Conservation (phyloP, 1,284 basidiomycete genomes). For the Hypsizygus ulmarius region DNA sequence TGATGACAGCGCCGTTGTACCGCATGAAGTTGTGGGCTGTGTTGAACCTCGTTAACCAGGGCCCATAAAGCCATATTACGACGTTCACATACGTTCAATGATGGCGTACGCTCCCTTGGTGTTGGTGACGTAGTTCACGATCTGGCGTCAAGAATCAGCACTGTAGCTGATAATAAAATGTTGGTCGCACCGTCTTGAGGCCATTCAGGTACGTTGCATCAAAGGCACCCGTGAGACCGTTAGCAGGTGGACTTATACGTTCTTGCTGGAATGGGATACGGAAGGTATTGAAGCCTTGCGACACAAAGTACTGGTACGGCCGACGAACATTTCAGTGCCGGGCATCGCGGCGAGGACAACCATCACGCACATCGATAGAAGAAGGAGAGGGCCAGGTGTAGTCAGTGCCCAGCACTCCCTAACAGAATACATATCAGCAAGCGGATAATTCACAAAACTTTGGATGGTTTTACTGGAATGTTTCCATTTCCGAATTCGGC, state of each 20-base stretch:
- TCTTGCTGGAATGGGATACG: slow-evolving; percentile 61
- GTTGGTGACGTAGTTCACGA: slow-evolving; percentile 56
- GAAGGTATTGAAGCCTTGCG: slow-evolving; percentile 61
- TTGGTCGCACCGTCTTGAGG: slow-evolving; percentile 40
- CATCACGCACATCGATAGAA: slow-evolving; percentile 40
- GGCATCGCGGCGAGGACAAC: neutral
- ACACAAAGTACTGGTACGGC: slow-evolving; percentile 44
- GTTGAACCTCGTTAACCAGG: neutral
- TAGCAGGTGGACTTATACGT: slow-evolving; percentile 49
- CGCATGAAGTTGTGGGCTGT: slow-evolving; percentile 60
- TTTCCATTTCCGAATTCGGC: slow-evolving; percentile 52
- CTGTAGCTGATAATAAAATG: neutral
- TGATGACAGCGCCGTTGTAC: slow-evolving; percentile 51
- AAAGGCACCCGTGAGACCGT: slow-evolving; percentile 53
- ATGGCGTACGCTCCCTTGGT: slow-evolving; percentile 53
- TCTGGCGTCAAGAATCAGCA: slow-evolving; percentile 27
- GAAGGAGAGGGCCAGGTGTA: slow-evolving; percentile 49
- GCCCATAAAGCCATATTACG: neutral
- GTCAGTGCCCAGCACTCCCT: slow-evolving; percentile 43
- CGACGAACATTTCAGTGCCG: neutral
- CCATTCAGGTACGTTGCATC: slow-evolving; percentile 50
- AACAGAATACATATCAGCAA: slow-evolving; percentile 12
- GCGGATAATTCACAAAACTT: neutral
- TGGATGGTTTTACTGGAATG: slow-evolving; percentile 42
- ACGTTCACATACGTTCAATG: slow-evolving; percentile 47